Base-by-base conservation (phyloP, 2,329 filamentous ascomycete species). In the Talaromyces marneffei region DNA sequence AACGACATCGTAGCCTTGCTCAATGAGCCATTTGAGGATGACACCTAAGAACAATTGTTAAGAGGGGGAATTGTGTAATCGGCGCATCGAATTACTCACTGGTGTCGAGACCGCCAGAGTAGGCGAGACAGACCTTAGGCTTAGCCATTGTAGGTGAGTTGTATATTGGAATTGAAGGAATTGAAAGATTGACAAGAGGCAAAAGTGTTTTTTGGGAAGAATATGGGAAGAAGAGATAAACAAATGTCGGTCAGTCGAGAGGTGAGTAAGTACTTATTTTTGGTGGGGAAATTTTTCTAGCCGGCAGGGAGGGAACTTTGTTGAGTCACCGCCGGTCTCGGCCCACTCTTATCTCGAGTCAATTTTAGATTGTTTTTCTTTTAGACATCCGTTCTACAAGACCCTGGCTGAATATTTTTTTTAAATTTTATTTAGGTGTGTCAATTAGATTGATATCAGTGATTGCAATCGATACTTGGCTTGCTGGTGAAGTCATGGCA, bases 1-100 rank as follows among this genome's bases (percentile, higher is more conserved):
- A 67, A 88, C 81, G 66, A 89, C 87, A 66, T 82, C 80, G 69
- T 82, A 82, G 39, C 78, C 80, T 68, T 81, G 73, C 68, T 82
- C 79, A 64, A 79, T 76, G 53, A 79, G 72, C 76, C 78, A 80
- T 63, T 72, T 72, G 64, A 79, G 60, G 63, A 61, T 58, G 57
- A 63, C 62, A 54, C 46, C 48, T 27, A n/a, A 10, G 37, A n/a
- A 27, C 44, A 9, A 7, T 2, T 31, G 20, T 29, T 31, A 25
- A 18, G 23, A 31, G 2, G 29, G 63, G 65, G 59, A 55, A 65
- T 65, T 20, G 63, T 48, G 63, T 60, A 64, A 52, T 62, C 33
- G 18, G 33, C 31, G 33, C 52, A 55, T 37, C 9, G 35, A 66
- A 61, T 29, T 65, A 66, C 31, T 75, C 78, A 66, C 73, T 76